Evolutionary conservation across 768 basidiomycete species (phyloP).

Genomic region (Tremella fuciformis): DNA sequence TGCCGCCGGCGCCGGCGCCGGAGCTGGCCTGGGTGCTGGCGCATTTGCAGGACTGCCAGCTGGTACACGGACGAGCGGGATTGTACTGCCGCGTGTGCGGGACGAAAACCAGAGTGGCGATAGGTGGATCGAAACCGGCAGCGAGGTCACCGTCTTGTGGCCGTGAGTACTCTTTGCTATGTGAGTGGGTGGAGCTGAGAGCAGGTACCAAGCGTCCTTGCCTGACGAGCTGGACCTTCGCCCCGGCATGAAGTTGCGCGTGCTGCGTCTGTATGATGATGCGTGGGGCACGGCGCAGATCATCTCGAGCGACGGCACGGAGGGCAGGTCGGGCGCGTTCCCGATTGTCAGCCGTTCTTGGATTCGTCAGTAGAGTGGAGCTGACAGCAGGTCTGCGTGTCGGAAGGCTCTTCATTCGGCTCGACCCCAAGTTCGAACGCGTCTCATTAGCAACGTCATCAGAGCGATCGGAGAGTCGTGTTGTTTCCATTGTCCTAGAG

Average conservation of each 20-base stretch:
- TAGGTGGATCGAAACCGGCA: conserved; percentile 44
- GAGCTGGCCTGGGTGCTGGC: conserved; percentile 12
- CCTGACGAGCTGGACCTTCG: conserved; percentile 50
- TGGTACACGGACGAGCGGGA: conserved; percentile 34
- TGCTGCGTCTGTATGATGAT: conserved; percentile 50
- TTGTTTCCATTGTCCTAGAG: too few relatives aligned
- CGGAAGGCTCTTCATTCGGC: conserved; percentile 29
- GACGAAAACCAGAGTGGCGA: conserved; percentile 49
- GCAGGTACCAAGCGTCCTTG: conserved; percentile 44
- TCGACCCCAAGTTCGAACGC: neutral
- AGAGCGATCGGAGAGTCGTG: too few relatives aligned
- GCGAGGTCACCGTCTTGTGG: conserved; percentile 49
- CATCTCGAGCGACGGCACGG: conserved; percentile 22
- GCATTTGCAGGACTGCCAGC: conserved; percentile 11
- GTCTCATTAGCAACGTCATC: too few relatives aligned
- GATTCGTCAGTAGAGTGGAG: neutral
- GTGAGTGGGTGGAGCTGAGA: neutral
- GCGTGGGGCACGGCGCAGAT: conserved; percentile 51
- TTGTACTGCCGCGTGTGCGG: conserved; percentile 44
- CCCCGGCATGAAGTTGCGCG: conserved; percentile 49
- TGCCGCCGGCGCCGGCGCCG: conserved; percentile 13
- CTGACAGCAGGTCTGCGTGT: conserved; percentile 31
- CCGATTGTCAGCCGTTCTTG: conserved; percentile 37
- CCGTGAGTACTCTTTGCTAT: conserved; percentile 31
- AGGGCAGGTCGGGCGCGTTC: conserved; percentile 47